Evolutionary conservation across 2,329 filamentous ascomycete genomes (phyloP).

Genomic region (Trichoderma aggressivum): DNA sequence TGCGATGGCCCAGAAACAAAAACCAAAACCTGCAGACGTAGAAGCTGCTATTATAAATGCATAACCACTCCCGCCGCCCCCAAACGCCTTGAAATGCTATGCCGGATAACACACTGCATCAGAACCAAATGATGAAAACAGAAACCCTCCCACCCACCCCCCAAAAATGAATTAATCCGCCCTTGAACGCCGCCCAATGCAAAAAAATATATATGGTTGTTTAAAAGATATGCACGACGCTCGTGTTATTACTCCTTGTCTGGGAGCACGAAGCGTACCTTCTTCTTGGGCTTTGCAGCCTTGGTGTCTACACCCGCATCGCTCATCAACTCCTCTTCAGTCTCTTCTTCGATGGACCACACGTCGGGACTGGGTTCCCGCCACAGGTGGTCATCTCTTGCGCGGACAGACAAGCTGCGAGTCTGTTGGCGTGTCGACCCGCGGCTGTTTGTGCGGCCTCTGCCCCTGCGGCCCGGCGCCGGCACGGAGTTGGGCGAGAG

Average conservation of each 20-base stretch:
- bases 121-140: conserved; percentile 7
- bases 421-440: conserved; percentile 30
- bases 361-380: conserved; percentile 57
- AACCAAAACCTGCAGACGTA: neutral
- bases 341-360: conserved; percentile 59
- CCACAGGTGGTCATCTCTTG: conserved; percentile 46
- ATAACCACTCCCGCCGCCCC: neutral
- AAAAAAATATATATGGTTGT: conserved; percentile 3
- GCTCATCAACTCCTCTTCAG: conserved; percentile 49
- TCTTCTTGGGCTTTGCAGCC: conserved; percentile 53
- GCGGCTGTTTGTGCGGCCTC: conserved; percentile 30
- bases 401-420: conserved; percentile 31
- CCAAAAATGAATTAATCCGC: neutral
- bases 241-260: conserved; percentile 33
- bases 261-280: conserved; percentile 53
- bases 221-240: neutral
- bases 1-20: neutral
- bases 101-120: neutral
- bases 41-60: neutral
- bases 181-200: conserved; percentile 27
- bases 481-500: conserved; percentile 24
- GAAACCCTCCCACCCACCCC: neutral
- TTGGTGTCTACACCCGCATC: conserved; percentile 32
- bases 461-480: conserved; percentile 7
- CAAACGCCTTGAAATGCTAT: conserved; percentile 9